Conservation (phyloP, 2,329 filamentous ascomycete genomes). For the Microthyrium microscopicum region DNA sequence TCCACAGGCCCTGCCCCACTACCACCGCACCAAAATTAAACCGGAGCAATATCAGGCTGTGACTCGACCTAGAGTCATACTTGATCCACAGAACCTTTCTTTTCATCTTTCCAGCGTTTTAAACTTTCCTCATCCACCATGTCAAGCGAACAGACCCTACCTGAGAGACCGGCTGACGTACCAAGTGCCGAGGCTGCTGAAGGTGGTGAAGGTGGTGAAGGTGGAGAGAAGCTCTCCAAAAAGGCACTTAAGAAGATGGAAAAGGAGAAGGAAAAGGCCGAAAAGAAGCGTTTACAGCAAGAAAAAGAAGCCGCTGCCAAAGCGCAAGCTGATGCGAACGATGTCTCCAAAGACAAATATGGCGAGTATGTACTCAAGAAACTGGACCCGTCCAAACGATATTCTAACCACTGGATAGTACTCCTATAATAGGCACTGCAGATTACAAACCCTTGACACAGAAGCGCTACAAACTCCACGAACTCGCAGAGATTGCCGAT, state of each 20-base stretch:
- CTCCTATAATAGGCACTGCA: conserved; percentile 40
- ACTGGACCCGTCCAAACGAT: too few relatives aligned
- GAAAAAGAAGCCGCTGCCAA: conserved; percentile 43
- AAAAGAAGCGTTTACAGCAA: conserved; percentile 23
- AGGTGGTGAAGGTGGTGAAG: conserved; percentile 4
- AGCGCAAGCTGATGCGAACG: conserved; percentile 46
- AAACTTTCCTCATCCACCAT: too few relatives aligned
- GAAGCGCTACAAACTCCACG: conserved; percentile 42
- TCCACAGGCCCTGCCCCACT: too few relatives aligned
- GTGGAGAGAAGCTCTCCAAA: conserved; percentile 16
- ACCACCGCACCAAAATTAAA: too few relatives aligned
- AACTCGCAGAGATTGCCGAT: conserved; percentile 40
- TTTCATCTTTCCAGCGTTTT: too few relatives aligned
- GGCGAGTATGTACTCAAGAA: too few relatives aligned
- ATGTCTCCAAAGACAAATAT: conserved; percentile 62
- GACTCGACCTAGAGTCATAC: too few relatives aligned
- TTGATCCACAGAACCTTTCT: too few relatives aligned
- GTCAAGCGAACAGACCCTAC: conserved; percentile 7
- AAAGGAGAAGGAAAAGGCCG: conserved; percentile 25
- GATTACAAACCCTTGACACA: conserved; percentile 34
- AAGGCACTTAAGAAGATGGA: conserved; percentile 25
- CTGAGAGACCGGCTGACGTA: conserved; percentile 8
- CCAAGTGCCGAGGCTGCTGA: conserved; percentile 6
- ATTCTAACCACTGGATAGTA: too few relatives aligned
- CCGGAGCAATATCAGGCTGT: too few relatives aligned